Evolutionary conservation across 129 eudicot genomes (phyloP), one percentile per base, ranked within the genome.

Genomic region (Pittosporum tobira): DNA sequence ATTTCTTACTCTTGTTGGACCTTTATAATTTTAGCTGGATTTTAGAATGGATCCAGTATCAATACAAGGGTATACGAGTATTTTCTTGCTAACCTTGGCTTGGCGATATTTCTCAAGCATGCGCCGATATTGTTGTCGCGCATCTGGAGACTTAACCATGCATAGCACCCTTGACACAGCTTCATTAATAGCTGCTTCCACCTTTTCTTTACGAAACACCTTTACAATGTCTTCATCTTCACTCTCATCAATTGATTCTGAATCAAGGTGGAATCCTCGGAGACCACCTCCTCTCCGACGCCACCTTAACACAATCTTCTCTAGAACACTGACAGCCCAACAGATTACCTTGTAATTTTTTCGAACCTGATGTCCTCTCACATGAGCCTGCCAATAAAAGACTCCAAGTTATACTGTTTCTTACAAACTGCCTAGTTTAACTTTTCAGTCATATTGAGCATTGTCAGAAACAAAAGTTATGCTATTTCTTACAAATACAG

Each of bases 291-390:
- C 86, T 56, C 77, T 77, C 5, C 99, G 71, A 21, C 91, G 96
- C 99, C 99, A 93, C 77, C 99, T 88, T 51, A 93, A 79, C 25
- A 93, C 74, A 38, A 82, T 81, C 70, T 87, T 93, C 72, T 93
- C 99, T 69, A 87, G 78, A 36, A 93, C 69, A 61, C 99, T 81
- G 49, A 77, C 88, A 1, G 99, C 99, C 99, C 99, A 93, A 66
- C 94, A 86, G 52, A 82, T 78, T 6, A 78, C 94, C 79, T 66
- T 75, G 54, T 78, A 87, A 61, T 78, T 58, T 64, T 81, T 84
- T 67, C 99, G 75, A 22, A 79, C 93, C 75, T 87, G 95, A 64
- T 93, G 86, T 27, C 99, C 99, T 77, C 99, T 79, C 58, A 87
- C 86, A 73, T 87, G 99, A 65, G 99, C 96, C 96, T 88, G 86